phyloP scores from a whole-genome alignment of 116 monocot species.

The Zostera marina region DNA sequence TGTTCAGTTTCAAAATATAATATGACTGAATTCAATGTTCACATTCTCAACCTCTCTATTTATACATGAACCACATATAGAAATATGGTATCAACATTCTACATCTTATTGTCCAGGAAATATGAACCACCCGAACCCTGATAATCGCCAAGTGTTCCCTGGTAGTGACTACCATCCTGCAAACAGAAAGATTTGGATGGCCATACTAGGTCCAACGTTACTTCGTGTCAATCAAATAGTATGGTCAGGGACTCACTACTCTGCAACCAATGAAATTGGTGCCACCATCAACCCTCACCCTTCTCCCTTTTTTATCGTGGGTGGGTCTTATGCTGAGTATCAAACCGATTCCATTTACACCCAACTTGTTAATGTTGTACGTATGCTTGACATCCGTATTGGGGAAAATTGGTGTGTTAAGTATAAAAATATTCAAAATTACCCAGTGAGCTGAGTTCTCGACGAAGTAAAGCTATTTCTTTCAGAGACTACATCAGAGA shows the following conservation, averaged over 20 bases:
- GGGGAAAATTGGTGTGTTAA: slow-evolving; percentile 31
- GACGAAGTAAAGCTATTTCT: slow-evolving; percentile 28
- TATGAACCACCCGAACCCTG: no score
- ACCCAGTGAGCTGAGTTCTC: no score
- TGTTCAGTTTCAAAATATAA: no score
- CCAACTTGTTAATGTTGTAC: slow-evolving; percentile 43
- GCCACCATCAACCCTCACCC: slow-evolving; percentile 33
- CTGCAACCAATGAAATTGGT: slow-evolving; percentile 55
- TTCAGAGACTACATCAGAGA: slow-evolving; percentile 26
- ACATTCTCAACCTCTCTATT: no score
- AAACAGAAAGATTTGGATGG: slow-evolving; percentile 57
- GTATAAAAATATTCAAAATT: slow-evolving; percentile 33
- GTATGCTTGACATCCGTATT: slow-evolving; percentile 47
- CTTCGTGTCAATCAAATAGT: slow-evolving; percentile 35
- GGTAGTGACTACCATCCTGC: slow-evolving; percentile 38
- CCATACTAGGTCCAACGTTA: slow-evolving; percentile 16
- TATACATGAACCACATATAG: no score
- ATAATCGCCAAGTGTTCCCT: slow-evolving; percentile 34
- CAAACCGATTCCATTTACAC: slow-evolving; percentile 41
- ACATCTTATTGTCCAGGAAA: no score
- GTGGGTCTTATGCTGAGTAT: slow-evolving; percentile 57
- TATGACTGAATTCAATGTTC: no score
- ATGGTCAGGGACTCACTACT: slow-evolving; percentile 64
- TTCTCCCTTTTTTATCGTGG: no score
- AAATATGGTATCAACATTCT: no score